Base-by-base conservation (phyloP, 1,284 basidiomycete species). In the Pseudozyma hubeiensis region DNA sequence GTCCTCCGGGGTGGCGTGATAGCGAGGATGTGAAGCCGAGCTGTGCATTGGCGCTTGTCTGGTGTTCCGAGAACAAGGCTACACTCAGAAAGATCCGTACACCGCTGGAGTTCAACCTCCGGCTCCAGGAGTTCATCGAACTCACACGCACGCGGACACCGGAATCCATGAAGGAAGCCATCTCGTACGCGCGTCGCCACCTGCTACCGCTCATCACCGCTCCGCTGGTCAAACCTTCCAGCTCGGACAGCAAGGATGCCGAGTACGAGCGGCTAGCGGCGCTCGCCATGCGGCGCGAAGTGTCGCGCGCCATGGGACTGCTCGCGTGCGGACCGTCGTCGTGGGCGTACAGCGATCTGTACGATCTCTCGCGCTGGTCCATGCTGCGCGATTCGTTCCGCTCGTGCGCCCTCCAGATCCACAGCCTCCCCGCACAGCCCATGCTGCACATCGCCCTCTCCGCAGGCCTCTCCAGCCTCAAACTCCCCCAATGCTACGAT, bases 41-140 rank as follows among this genome's bases (percentile, higher is more conserved):
- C 79, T 94, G 93, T 77, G 87, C 90, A 1, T 92, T 94, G 84
- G 96, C 95, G 6, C 87, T 99, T 45, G 88, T 90, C 14, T 99
- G 96, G 96, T 98, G 95, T 79, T 93, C 90, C 64, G 97, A 99
- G 87, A 97, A 99, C 86, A 93, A 96, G 84, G 89, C 90, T 33
- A 91, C 92, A 8, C 88, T 99, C 59, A 90, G 93, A 64, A 98
- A 97, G 87, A 89, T 91, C 80, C 94, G 93, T 88, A 77, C 56
- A 5, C 67, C 93, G 14, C 89, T 99, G 46, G 97, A 99, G 86
- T 97, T 98, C 84, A 92, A 95, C 64, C 89, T 99, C 33, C 90
- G 97, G 19, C 87, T 97, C 47, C 97, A 99, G 85, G 94, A 98
- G 85, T 98, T 92, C 84, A 93, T 99, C 78, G 97, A 99, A 85